Percentiles rank a stretch among this genome's conserved stretches.
Evolutionary conservation across 169 alveolate species (phyloP).

Genomic region (Plasmodium berghei): DNA sequence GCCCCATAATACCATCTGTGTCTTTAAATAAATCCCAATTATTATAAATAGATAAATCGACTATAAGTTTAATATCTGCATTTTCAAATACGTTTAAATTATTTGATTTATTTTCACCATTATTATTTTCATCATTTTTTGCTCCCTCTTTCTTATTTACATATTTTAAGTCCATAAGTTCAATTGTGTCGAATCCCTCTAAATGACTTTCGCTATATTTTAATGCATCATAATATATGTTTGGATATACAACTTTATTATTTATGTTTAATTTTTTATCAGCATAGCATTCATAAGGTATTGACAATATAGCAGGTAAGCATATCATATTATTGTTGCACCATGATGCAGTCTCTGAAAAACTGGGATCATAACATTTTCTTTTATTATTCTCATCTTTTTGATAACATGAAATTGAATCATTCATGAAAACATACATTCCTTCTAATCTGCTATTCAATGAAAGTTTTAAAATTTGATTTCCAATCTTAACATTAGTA

Average conservation of each 20-base stretch:
- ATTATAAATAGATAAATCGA: conserved; percentile 33
- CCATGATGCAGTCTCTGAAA: conserved; percentile 80
- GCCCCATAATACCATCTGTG: conserved; percentile 65
- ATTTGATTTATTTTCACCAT: neutral
- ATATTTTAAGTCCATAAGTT: conserved; percentile 9
- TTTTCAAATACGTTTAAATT: conserved; percentile 4
- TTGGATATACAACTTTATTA: conserved; percentile 71
- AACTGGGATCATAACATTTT: conserved; percentile 79
- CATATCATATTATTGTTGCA: conserved; percentile 75
- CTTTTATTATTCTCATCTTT: conserved; percentile 3
- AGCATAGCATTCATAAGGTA: conserved; percentile 77
- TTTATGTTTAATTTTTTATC: conserved; percentile 50
- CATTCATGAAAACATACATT: conserved; percentile 78
- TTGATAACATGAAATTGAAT: conserved; percentile 74
- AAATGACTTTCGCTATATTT: conserved; percentile 52
- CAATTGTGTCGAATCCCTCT: conserved; percentile 53
- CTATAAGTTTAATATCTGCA: conserved; percentile 21
- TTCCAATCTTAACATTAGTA: conserved; percentile 66
- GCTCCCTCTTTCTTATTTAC: neutral
- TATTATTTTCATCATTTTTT: neutral
- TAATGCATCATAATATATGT: conserved; percentile 45
- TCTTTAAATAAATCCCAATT: conserved; percentile 63
- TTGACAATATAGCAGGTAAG: conserved; percentile 78
- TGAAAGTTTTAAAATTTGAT: conserved; percentile 40
- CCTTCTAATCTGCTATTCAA: conserved; percentile 79